These are phyloP conservation scores for Venturiaceae sp. DNA, from an alignment of 2,329 filamentous ascomycete genomes.

Conservation along the genomic window DNA sequence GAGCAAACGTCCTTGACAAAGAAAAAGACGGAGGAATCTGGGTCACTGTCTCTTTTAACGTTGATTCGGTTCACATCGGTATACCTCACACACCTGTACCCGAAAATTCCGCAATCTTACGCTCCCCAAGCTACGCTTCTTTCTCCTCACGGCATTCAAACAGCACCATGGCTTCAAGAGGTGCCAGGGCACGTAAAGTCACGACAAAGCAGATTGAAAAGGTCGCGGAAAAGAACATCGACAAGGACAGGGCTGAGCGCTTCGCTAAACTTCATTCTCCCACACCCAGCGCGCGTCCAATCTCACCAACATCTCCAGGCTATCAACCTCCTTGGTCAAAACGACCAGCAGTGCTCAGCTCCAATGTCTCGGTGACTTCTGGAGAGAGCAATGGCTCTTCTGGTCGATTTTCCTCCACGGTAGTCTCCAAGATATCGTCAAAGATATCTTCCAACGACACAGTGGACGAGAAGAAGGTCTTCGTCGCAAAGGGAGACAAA, in stretches of 20 bases:
- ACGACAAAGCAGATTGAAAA: slow-evolving; percentile 28
- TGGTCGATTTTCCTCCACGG: not conserved
- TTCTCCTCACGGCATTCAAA: not conserved
- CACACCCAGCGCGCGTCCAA: not conserved
- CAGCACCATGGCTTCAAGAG: slow-evolving; percentile 27
- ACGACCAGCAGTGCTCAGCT: not conserved
- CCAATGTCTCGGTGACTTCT: slow-evolving; percentile 5
- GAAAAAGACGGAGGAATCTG: not conserved
- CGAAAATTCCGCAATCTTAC: not conserved
- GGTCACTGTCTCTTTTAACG: not conserved
- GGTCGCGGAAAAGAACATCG: slow-evolving; percentile 25
- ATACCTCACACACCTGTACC: not conserved
- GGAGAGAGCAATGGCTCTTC: slow-evolving; percentile 5
- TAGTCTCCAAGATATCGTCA: not conserved
- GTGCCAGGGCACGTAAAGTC: slow-evolving; percentile 28
- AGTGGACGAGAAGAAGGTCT: slow-evolving; percentile 20
- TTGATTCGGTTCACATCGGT: not conserved
- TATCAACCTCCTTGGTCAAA: not conserved
- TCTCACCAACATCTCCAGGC: not conserved
- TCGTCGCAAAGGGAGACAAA: slow-evolving; percentile 23
- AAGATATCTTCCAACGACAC: not conserved
- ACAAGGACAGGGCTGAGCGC: slow-evolving; percentile 8
- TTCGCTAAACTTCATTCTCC: slow-evolving; percentile 3
- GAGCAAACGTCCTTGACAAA: not conserved
- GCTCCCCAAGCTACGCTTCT: not conserved